phyloP scores from a whole-genome alignment of 2,329 filamentous ascomycete species.

The Scedosporium apiospermum region DNA sequence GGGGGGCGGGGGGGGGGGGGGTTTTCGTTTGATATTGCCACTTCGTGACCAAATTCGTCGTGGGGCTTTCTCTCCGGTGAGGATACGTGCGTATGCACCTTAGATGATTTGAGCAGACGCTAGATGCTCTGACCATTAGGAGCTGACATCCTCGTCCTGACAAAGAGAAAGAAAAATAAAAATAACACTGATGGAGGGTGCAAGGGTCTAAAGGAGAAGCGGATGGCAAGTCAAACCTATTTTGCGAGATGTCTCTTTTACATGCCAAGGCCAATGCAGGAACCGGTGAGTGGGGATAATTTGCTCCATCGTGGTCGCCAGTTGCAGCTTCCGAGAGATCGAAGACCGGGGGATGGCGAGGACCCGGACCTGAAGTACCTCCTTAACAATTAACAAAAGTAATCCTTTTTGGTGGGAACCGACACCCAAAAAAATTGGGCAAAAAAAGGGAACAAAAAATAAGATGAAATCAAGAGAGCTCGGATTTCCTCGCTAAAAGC shows the following conservation, averaged over 20 bases:
- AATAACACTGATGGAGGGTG: not conserved
- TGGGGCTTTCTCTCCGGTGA: too few relatives aligned
- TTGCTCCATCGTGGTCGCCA: not conserved
- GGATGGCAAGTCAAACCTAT: constrained; percentile 16
- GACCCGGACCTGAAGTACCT: not conserved
- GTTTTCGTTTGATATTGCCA: too few relatives aligned
- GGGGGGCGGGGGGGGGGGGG: too few relatives aligned
- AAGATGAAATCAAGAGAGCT: not conserved
- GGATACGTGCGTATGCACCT: too few relatives aligned
- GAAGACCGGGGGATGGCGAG: not conserved
- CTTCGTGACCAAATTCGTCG: too few relatives aligned
- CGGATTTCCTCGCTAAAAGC: too few relatives aligned
- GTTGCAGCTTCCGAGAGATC: not conserved
- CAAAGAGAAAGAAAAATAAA: not conserved
- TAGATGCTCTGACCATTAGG: too few relatives aligned
- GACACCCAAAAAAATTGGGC: not conserved
- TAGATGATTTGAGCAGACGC: too few relatives aligned
- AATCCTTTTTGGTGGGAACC: not conserved
- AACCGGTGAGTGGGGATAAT: constrained; percentile 6
- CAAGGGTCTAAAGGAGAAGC: constrained; percentile 16
- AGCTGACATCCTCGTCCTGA: too few relatives aligned
- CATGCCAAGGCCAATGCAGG: constrained; percentile 1
- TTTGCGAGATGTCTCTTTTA: constrained; percentile 13
- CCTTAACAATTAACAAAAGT: constrained; percentile 4
- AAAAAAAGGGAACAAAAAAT: not conserved